phyloP scores from a whole-genome alignment of 179 eudicot species.

The Drosera spatulata region DNA sequence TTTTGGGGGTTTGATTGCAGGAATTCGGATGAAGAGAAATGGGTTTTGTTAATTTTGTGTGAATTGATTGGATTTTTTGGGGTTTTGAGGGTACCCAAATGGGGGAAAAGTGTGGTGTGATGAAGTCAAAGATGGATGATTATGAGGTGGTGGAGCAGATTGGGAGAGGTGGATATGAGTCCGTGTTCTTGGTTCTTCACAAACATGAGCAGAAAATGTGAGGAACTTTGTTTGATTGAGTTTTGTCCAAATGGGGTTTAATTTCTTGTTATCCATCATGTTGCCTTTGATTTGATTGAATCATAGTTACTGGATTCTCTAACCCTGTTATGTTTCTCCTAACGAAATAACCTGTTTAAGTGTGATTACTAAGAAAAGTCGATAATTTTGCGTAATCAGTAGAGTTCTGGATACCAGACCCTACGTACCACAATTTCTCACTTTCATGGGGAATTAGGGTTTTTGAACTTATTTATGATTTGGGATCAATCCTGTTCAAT shows the following conservation, averaged over 20 bases:
- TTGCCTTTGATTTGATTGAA: no score
- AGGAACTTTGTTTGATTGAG: conserved; percentile 7
- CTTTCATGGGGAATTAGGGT: no score
- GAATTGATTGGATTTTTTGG: conserved; percentile 5
- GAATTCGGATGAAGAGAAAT: conserved; percentile 14
- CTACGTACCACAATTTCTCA: no score
- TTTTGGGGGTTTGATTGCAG: not conserved
- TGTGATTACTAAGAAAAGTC: no score
- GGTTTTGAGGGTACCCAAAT: conserved; percentile 25
- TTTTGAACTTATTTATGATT: no score
- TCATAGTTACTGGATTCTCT: no score
- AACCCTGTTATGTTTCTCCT: no score
- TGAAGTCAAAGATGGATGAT: conserved; percentile 58
- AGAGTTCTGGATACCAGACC: no score
- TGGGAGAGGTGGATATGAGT: conserved; percentile 80
- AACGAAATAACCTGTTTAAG: no score
- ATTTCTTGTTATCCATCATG: not conserved
- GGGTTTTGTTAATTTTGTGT: conserved; percentile 1
- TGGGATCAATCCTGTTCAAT: no score
- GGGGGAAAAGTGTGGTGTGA: conserved; percentile 49
- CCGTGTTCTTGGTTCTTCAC: conserved; percentile 81
- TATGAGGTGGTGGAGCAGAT: conserved; percentile 80
- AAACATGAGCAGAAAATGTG: conserved; percentile 66
- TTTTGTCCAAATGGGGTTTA: not conserved
- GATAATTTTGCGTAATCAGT: no score